Percentiles rank a stretch among this genome's conserved stretches.
phyloP scores from a whole-genome alignment of 352 stramenopile species.

The Globisporangium iwayamae region DNA sequence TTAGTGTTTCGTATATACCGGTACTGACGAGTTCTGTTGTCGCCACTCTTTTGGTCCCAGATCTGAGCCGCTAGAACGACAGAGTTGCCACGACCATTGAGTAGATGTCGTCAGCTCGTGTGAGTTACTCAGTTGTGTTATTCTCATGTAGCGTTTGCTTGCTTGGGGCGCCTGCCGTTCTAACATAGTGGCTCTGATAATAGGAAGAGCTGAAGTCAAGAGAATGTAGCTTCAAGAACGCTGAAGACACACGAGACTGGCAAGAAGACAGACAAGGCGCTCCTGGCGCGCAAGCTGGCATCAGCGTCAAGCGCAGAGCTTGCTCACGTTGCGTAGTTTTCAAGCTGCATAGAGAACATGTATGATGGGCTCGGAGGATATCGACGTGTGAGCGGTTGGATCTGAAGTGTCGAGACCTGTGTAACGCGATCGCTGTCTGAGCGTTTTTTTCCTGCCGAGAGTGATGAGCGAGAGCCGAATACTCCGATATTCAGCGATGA shows the following conservation, averaged over 20 bases:
- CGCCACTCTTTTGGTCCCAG: no score
- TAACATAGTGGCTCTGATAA: not conserved
- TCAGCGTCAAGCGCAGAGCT: slow-evolving; percentile 8
- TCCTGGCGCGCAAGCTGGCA: not conserved
- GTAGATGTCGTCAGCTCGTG: not conserved
- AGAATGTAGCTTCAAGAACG: not conserved
- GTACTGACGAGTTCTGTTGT: no score
- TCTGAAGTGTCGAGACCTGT: not conserved
- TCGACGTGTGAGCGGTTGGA: slow-evolving; percentile 1
- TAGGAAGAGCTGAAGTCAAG: not conserved
- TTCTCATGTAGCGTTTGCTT: not conserved
- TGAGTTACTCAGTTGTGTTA: not conserved
- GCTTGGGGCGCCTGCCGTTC: not conserved
- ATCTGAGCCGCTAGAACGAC: no score
- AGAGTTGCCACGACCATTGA: not conserved
- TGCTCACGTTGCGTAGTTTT: not conserved
- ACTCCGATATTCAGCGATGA: slow-evolving; percentile 4
- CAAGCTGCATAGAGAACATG: not conserved
- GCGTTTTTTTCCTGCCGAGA: slow-evolving; percentile 1
- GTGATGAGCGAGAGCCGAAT: slow-evolving; percentile 8
- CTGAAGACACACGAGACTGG: not conserved
- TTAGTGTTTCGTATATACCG: no score
- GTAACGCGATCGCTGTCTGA: not conserved
- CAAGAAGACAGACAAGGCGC: not conserved
- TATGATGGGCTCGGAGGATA: slow-evolving; percentile 9